Evolutionary conservation across 176 grass and related monocot species (phyloP).

Genomic region (Sorghum bicolor): DNA sequence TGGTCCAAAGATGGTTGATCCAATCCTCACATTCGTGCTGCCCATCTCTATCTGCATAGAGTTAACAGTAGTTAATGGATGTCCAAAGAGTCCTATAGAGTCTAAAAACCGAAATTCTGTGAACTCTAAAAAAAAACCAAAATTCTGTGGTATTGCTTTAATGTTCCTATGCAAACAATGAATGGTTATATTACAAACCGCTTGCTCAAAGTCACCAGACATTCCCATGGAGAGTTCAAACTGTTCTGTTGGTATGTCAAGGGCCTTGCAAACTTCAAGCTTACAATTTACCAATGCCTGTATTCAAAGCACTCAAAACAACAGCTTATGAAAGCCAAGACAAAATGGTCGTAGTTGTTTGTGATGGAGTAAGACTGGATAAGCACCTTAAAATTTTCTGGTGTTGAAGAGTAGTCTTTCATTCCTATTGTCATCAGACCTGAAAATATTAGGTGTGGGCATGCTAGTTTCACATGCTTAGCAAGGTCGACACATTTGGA

Average conservation of each 20-base stretch:
- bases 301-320: conserved; percentile 14
- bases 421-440: conserved; percentile 95
- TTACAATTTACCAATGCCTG: conserved; percentile 64
- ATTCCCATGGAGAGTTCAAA: conserved; percentile 96
- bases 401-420: conserved; percentile 80
- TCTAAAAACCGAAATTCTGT: too few species aligned
- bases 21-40: conserved; percentile 73
- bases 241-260: conserved; percentile 51
- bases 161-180: not conserved
- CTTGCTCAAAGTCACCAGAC: conserved; percentile 87
- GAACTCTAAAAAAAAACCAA: not conserved
- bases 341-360: not conserved
- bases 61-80: not conserved
- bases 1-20: conserved; percentile 78
- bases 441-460: conserved; percentile 78
- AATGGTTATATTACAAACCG: conserved; percentile 41
- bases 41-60: conserved; percentile 63
- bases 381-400: conserved; percentile 81
- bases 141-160: not conserved
- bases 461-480: conserved; percentile 68
- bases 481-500: conserved; percentile 64
- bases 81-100: not conserved
- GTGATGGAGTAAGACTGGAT: not conserved
- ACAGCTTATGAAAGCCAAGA: not conserved
- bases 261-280: conserved; percentile 55